phyloP scores from a whole-genome alignment of 805 yeast genomes.

The Maudiozyma turicensis region DNA sequence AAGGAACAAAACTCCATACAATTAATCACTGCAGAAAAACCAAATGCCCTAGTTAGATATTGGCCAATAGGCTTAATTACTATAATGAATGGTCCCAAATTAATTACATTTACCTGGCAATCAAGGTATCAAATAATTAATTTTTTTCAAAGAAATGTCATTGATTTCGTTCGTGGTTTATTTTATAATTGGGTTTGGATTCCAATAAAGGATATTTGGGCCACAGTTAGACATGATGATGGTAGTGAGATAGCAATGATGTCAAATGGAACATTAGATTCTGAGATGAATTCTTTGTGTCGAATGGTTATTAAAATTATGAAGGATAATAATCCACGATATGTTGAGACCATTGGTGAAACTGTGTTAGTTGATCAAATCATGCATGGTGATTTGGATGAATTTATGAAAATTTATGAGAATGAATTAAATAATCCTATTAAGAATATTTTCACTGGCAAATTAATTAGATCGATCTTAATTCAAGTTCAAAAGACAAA shows the following conservation, averaged over 20 bases:
- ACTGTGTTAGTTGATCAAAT: conserved; percentile 30
- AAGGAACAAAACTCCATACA: conserved; percentile 1
- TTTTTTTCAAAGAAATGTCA: conserved; percentile 50
- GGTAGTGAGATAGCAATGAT: conserved; percentile 62
- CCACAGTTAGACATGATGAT: conserved; percentile 80
- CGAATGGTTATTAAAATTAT: conserved; percentile 68
- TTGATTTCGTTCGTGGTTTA: conserved; percentile 59
- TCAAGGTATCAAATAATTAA: conserved; percentile 43
- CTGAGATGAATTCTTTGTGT: conserved; percentile 73
- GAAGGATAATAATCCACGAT: conserved; percentile 11
- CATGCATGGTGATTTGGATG: conserved; percentile 65
- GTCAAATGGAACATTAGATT: conserved; percentile 64
- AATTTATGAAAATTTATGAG: conserved; percentile 76
- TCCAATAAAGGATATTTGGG: conserved; percentile 63
- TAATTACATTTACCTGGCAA: conserved; percentile 35
- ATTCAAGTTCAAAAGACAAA: conserved; percentile 94
- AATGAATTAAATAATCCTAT: conserved; percentile 62
- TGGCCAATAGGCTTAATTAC: conserved; percentile 52
- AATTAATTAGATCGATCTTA: conserved; percentile 62
- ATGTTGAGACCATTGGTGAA: neutral
- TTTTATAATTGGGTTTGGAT: conserved; percentile 74
- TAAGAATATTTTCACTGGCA: conserved; percentile 51
- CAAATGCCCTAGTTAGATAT: conserved; percentile 39
- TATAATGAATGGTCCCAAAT: conserved; percentile 44
- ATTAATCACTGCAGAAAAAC: conserved; percentile 20